These are phyloP conservation scores for Daedaleopsis sinensis DNA, from an alignment of 768 basidiomycete genomes.

Conservation along the genomic window DNA sequence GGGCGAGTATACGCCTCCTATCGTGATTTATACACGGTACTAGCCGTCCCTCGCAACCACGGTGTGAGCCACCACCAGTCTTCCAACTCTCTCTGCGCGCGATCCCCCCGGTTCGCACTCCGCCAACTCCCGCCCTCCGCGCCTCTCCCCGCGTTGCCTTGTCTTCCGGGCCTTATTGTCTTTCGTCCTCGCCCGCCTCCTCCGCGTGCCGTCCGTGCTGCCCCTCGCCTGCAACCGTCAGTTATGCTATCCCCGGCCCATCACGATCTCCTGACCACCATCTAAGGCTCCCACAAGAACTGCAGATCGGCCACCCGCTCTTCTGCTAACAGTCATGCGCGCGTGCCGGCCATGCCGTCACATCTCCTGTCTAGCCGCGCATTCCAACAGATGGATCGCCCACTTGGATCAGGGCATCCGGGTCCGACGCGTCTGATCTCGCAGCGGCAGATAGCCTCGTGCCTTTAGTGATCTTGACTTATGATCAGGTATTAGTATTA, in stretches of 20 bases:
- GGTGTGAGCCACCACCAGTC: not conserved
- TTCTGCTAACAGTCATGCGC: too few species aligned
- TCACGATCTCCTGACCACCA: conserved; percentile 9
- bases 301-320: not conserved
- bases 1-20: conserved; percentile 4
- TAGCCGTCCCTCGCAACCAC: conserved; percentile 18
- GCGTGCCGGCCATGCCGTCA: not conserved
- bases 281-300: not conserved
- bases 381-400: conserved; percentile 9
- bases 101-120: conserved; percentile 13
- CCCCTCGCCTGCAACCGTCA: conserved; percentile 2
- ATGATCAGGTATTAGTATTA: conserved; percentile 1
- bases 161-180: conserved; percentile 27
- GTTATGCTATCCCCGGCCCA: not conserved
- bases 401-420: conserved; percentile 11
- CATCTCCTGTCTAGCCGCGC: not conserved
- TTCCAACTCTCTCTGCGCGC: not conserved
- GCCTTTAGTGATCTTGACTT: not conserved
- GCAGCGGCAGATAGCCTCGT: conserved; percentile 20
- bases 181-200: conserved; percentile 29
- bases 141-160: conserved; percentile 20
- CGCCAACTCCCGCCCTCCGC: conserved; percentile 15
- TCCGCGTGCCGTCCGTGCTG: conserved; percentile 8
- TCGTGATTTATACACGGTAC: conserved; percentile 17
- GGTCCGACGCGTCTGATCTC: conserved; percentile 13